These are phyloP conservation scores for Nakaseomyces uthaithaninus DNA, from an alignment of 1,139 yeast genomes.

Conservation along the genomic window DNA sequence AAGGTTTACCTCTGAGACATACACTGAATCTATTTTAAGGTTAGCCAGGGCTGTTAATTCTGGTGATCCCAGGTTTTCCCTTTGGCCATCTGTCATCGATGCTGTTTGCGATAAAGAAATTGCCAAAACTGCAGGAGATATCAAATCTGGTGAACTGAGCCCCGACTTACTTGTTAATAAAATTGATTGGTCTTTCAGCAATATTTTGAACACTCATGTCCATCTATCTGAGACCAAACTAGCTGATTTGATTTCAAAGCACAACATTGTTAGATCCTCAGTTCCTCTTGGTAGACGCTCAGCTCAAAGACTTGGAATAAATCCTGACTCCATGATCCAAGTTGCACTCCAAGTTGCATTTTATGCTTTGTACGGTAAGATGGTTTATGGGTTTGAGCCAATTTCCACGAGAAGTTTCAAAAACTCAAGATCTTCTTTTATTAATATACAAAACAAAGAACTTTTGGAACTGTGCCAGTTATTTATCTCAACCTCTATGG, in stretches of 20 bases:
- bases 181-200: slow-evolving; percentile 45
- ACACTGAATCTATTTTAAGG: slow-evolving; percentile 64
- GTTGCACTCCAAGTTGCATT: slow-evolving; percentile 61
- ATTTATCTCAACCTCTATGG: slow-evolving; percentile 47
- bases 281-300: slow-evolving; percentile 41
- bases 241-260: slow-evolving; percentile 67
- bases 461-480: slow-evolving; percentile 50
- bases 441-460: slow-evolving; percentile 52
- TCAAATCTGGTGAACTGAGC: slow-evolving; percentile 26
- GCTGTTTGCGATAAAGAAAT: slow-evolving; percentile 30
- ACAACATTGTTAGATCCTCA: slow-evolving; percentile 44
- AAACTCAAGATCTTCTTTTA: slow-evolving; percentile 61
- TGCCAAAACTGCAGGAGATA: slow-evolving; percentile 12
- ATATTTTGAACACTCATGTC: slow-evolving; percentile 39
- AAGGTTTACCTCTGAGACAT: slow-evolving; percentile 65
- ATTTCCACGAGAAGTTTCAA: slow-evolving; percentile 61
- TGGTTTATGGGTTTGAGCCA: slow-evolving; percentile 63
- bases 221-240: slow-evolving; percentile 69
- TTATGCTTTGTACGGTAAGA: slow-evolving; percentile 63
- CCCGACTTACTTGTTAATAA: slow-evolving; percentile 34
- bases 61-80: slow-evolving; percentile 47
- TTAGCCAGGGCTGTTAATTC: slow-evolving; percentile 67
- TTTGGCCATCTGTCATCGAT: slow-evolving; percentile 42
- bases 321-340: slow-evolving; percentile 62
- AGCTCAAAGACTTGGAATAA: slow-evolving; percentile 44